Conservation (phyloP, 768 basidiomycete genomes). For the Sutorius australiensis region DNA sequence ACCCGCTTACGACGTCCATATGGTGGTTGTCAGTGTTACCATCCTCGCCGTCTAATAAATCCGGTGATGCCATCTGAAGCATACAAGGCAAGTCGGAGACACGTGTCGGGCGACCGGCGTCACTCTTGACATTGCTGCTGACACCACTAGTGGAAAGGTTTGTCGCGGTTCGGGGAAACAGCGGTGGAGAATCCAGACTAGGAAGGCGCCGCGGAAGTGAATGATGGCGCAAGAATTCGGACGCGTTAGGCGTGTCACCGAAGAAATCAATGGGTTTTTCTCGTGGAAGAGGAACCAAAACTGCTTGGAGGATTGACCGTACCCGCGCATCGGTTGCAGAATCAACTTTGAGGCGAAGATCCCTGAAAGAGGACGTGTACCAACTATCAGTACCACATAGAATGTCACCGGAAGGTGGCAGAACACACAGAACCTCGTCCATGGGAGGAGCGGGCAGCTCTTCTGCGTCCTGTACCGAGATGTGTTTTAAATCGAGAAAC, state of each 20-base stretch:
- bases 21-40: conserved; percentile 44
- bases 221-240: conserved; percentile 29
- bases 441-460: conserved; percentile 29
- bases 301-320: conserved; percentile 27
- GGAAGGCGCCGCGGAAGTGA: conserved; percentile 26
- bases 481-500: conserved; percentile 19
- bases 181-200: conserved; percentile 37
- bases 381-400: neutral
- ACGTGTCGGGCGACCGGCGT: conserved; percentile 9
- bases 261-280: conserved; percentile 8
- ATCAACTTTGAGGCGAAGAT: conserved; percentile 31
- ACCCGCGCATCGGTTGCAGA: conserved; percentile 22
- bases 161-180: conserved; percentile 39
- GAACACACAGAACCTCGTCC: conserved; percentile 42
- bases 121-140: neutral
- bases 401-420: neutral
- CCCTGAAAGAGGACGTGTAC: conserved; percentile 21
- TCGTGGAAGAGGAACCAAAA: conserved; percentile 17
- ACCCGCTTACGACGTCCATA: conserved; percentile 60
- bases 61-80: conserved; percentile 19
- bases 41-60: conserved; percentile 38
- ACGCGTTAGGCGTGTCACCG: conserved; percentile 16
- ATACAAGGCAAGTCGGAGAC: conserved; percentile 29
- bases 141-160: neutral
- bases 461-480: conserved; percentile 30